A percentile compares a stretch with the other conserved stretches of the same genome.
phyloP scores from a whole-genome alignment of 108 stramenopile species.

The Nitzschia sp. region DNA sequence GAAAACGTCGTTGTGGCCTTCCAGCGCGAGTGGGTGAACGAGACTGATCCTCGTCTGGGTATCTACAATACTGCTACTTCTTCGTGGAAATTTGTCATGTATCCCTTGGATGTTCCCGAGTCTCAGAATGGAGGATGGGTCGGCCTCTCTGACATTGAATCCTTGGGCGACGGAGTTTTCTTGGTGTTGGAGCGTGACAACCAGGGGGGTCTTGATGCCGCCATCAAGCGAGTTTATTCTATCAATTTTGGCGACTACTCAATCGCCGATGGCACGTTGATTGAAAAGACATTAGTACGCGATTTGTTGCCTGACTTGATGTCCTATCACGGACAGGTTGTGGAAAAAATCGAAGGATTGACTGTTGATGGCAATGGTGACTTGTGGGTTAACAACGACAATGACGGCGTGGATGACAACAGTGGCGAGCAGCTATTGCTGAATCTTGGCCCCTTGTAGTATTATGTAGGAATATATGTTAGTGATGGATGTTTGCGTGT shows the following conservation, averaged over 20 bases:
- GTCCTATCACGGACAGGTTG: conserved; percentile 23
- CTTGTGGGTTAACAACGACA: conserved; percentile 68
- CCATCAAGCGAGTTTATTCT: conserved; percentile 60
- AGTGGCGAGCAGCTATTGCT: conserved; percentile 45
- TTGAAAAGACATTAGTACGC: conserved; percentile 45
- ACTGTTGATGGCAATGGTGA: conserved; percentile 43
- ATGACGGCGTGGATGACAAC: conserved; percentile 76
- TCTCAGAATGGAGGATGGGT: conserved; percentile 79
- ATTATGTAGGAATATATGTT: no score
- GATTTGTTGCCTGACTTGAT: conserved; percentile 46
- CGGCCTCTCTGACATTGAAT: conserved; percentile 65
- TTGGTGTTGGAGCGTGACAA: conserved; percentile 78
- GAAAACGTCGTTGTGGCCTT: conserved; percentile 58
- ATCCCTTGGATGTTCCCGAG: conserved; percentile 54
- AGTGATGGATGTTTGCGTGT: no score
- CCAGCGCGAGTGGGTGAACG: conserved; percentile 53
- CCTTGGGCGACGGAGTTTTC: conserved; percentile 48
- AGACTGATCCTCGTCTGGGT: conserved; percentile 51
- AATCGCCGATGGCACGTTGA: conserved; percentile 31
- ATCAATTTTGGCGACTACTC: conserved; percentile 45
- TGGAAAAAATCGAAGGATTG: conserved; percentile 75
- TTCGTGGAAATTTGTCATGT: conserved; percentile 55
- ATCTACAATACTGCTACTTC: conserved; percentile 43
- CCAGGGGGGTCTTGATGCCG: conserved; percentile 68
- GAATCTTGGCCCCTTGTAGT: conserved; percentile 19